Percentiles rank a stretch among this genome's conserved stretches.
Conservation (phyloP, 1,139 yeast genomes). For the Zhuliangozyma blackwelliae region DNA sequence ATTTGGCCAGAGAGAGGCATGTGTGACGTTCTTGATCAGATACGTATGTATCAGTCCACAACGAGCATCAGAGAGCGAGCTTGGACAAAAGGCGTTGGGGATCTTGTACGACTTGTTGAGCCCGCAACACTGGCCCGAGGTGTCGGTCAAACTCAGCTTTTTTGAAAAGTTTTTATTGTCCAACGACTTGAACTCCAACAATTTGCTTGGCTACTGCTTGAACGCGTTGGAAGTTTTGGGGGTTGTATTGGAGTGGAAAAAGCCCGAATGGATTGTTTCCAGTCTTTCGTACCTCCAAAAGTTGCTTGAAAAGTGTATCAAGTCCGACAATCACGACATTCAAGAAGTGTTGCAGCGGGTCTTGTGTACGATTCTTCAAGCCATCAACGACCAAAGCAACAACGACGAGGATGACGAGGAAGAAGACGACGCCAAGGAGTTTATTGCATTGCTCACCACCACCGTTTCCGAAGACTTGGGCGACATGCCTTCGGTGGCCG, state of each 20-base stretch:
- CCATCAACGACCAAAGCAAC: constrained; percentile 45
- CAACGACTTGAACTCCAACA: constrained; percentile 64
- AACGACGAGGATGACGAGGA: constrained; percentile 45
- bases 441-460: constrained; percentile 56
- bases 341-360: constrained; percentile 80
- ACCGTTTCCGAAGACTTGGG: constrained; percentile 83
- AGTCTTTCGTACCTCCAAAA: constrained; percentile 66
- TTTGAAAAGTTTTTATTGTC: constrained; percentile 83
- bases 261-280: constrained; percentile 69
- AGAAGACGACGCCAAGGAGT: constrained; percentile 58
- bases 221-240: constrained; percentile 89
- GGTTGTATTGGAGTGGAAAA: constrained; percentile 78
- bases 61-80: constrained; percentile 76
- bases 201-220: constrained; percentile 67
- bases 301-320: constrained; percentile 75
- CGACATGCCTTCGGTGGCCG: constrained; percentile 78
- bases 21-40: constrained; percentile 84
- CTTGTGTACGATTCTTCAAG: constrained; percentile 58
- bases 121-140: constrained; percentile 80
- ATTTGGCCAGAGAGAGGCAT: constrained; percentile 79
- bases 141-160: constrained; percentile 73
- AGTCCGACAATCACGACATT: constrained; percentile 78
- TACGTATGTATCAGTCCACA: constrained; percentile 86
- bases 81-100: constrained; percentile 77
- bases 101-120: constrained; percentile 71